Percentiles rank a stretch among this genome's conserved stretches.
Evolutionary conservation across 441 rosid species (phyloP).

Genomic region (Brassica hybrid): DNA sequence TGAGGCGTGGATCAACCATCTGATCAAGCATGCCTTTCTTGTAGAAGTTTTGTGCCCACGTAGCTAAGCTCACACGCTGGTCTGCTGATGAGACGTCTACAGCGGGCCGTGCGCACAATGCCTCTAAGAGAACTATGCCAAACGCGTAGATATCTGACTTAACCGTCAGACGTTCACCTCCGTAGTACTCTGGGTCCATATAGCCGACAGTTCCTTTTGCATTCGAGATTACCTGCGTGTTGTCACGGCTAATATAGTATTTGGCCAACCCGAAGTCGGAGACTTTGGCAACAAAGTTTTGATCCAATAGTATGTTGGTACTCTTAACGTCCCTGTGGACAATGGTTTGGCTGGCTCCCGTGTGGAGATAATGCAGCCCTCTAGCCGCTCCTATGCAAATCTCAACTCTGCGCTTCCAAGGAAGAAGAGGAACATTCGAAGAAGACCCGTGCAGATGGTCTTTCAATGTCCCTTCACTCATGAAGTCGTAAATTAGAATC

Average conservation of each 20-base stretch:
- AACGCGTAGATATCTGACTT: slow-evolving; percentile 96
- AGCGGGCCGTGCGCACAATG: slow-evolving; percentile 92
- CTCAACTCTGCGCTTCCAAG: slow-evolving; percentile 94
- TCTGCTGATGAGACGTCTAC: slow-evolving; percentile 81
- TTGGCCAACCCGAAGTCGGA: slow-evolving; percentile 92
- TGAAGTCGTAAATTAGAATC: slow-evolving; percentile 95
- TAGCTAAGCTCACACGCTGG: slow-evolving; percentile 98
- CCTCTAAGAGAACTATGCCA: slow-evolving; percentile 92
- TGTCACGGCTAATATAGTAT: slow-evolving; percentile 91
- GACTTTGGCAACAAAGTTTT: slow-evolving; percentile 98
- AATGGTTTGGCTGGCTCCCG: slow-evolving; percentile 73
- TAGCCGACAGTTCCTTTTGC: slow-evolving; percentile 99
- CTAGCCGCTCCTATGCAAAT: slow-evolving; percentile 79
- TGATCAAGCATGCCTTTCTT: no score
- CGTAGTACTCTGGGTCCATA: slow-evolving; percentile 94
- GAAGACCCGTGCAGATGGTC: slow-evolving; percentile 95
- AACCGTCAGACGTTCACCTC: slow-evolving; percentile 90
- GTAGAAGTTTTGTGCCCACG: slow-evolving; percentile 96
- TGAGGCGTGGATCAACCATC: slow-evolving; percentile 73
- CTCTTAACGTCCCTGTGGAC: slow-evolving; percentile 98
- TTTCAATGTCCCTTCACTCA: slow-evolving; percentile 94
- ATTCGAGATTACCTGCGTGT: slow-evolving; percentile 73
- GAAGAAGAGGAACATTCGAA: slow-evolving; percentile 60
- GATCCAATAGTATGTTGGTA: slow-evolving; percentile 93
- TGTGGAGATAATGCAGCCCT: no score